Percentiles rank a stretch among this genome's conserved stretches.
Conservation (phyloP, 257 asterid genomes). For the Schizonepeta tenuifolia region DNA sequence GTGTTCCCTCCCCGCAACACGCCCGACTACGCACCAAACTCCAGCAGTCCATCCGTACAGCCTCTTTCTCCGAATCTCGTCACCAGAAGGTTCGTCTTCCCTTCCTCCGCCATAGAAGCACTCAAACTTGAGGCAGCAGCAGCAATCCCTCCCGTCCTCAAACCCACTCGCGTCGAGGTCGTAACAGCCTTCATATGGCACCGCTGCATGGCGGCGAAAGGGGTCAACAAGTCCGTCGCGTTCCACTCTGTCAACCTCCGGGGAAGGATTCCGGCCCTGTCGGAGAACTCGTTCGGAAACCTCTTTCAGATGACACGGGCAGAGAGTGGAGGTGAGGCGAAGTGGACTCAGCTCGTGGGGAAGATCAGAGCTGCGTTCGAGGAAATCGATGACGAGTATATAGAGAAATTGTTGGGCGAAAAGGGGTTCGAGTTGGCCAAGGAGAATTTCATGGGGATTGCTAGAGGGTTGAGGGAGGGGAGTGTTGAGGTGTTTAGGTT, state of each 20-base stretch:
- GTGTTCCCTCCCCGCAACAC: slow-evolving; percentile 55
- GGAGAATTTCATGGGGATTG: slow-evolving; percentile 44
- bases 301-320: slow-evolving; percentile 52
- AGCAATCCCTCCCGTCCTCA: neutral
- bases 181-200: slow-evolving; percentile 56
- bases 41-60: slow-evolving; percentile 32
- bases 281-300: slow-evolving; percentile 60
- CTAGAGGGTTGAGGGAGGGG: slow-evolving; percentile 12
- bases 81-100: slow-evolving; percentile 46
- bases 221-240: slow-evolving; percentile 39
- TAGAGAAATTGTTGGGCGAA: slow-evolving; percentile 36
- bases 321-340: slow-evolving; percentile 10
- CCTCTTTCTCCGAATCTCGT: slow-evolving; percentile 32
- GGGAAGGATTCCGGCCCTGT: slow-evolving; percentile 38
- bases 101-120: slow-evolving; percentile 33
- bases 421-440: slow-evolving; percentile 47
- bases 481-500: slow-evolving; percentile 43
- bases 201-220: slow-evolving; percentile 43
- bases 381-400: slow-evolving; percentile 35
- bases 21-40: slow-evolving; percentile 42
- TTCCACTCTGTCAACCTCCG: slow-evolving; percentile 55
- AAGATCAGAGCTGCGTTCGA: slow-evolving; percentile 49
- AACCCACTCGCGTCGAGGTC: slow-evolving; percentile 51
- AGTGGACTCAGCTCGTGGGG: slow-evolving; percentile 48
- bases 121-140: slow-evolving; percentile 30